Conservation (phyloP, 306 rosid species). For the Psophocarpus tetragonolobus region DNA sequence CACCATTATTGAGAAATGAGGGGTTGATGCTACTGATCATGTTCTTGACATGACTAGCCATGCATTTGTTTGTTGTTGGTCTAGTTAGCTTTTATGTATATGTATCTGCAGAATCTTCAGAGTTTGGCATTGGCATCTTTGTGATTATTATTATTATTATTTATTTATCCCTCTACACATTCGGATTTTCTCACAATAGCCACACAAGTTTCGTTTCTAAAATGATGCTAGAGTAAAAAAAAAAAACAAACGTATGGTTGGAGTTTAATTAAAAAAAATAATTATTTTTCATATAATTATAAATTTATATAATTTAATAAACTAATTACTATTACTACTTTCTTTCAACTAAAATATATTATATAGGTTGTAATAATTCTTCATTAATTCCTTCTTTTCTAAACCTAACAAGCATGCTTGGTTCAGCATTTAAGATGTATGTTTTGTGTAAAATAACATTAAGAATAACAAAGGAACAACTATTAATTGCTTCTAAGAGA, state of each 20-base stretch:
- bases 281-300: background rate
- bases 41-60: constrained; percentile 44
- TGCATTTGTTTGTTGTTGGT: constrained; percentile 37
- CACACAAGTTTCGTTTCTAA: background rate
- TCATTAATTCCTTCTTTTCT: background rate
- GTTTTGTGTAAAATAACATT: too few species aligned
- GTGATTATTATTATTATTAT: background rate
- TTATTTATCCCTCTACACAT: background rate
- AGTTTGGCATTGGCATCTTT: constrained; percentile 32
- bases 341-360: background rate
- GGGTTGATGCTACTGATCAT: constrained; percentile 38
- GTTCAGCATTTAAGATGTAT: too few species aligned
- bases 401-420: background rate
- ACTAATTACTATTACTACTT: background rate
- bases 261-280: background rate
- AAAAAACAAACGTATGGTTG: background rate
- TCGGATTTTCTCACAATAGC: background rate
- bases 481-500: too few species aligned
- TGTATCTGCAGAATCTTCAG: constrained; percentile 53
- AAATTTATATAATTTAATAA: background rate
- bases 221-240: background rate
- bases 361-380: background rate
- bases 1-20: constrained; percentile 45
- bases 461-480: too few species aligned
- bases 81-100: constrained; percentile 33